Conservation (phyloP, 2,329 filamentous ascomycete species). For the Ophiostoma pallidulum region DNA sequence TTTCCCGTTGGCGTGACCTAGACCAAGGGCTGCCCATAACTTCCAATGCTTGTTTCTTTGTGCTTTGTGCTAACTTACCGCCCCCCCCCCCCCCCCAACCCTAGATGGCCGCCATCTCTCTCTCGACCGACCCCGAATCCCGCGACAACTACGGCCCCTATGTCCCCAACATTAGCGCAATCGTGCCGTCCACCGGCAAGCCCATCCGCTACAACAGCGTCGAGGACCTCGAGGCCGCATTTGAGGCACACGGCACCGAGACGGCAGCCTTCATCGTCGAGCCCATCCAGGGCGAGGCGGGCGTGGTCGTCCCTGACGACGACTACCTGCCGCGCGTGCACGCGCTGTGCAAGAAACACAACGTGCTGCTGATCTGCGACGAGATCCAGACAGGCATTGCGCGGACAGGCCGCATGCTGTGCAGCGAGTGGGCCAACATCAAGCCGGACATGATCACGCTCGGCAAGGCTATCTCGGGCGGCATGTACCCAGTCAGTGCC, state of each 20-base stretch:
- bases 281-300: slow-evolving; percentile 94
- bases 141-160: slow-evolving; percentile 96
- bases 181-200: slow-evolving; percentile 64
- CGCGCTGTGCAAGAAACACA: slow-evolving; percentile 86
- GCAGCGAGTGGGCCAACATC: slow-evolving; percentile 88
- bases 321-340: slow-evolving; percentile 75
- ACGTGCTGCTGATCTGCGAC: slow-evolving; percentile 91
- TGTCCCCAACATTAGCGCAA: slow-evolving; percentile 75
- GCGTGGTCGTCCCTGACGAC: slow-evolving; percentile 88
- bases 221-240: slow-evolving; percentile 64
- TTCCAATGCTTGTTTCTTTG: too few species aligned
- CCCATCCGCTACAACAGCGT: slow-evolving; percentile 81
- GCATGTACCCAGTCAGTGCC: slow-evolving; percentile 97
- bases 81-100: neutral
- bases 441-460: slow-evolving; percentile 92
- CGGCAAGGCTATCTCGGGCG: slow-evolving; percentile 94
- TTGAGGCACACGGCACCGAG: slow-evolving; percentile 72
- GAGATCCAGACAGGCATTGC: slow-evolving; percentile 98
- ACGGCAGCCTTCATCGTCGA: slow-evolving; percentile 91
- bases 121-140: slow-evolving; percentile 92
- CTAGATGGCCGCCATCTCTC: slow-evolving; percentile 85
- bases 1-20: too few species aligned
- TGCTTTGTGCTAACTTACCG: slow-evolving; percentile 48
- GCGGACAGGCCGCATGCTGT: slow-evolving; percentile 86
- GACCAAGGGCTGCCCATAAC: too few species aligned